Percentiles rank a stretch among this genome's conserved stretches.
Conservation (phyloP, 371 early-diverging fungal genomes). For the Nematocida sp. region DNA sequence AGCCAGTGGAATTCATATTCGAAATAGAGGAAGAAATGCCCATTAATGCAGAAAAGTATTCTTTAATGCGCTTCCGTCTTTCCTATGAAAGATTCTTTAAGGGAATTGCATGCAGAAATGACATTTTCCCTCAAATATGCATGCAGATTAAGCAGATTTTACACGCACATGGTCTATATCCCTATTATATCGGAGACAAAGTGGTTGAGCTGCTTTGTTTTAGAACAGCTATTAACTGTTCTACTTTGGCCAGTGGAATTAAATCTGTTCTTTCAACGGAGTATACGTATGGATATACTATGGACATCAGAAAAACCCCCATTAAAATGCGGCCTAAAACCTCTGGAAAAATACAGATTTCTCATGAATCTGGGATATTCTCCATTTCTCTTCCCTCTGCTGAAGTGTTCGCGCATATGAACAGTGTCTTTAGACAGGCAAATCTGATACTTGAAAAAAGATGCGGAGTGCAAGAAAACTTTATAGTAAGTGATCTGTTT, state of each 20-base stretch:
- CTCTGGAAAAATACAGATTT: slow-evolving; percentile 14
- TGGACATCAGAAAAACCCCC: slow-evolving; percentile 31
- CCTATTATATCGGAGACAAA: slow-evolving; percentile 20
- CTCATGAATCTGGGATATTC: slow-evolving; percentile 17
- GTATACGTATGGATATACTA: slow-evolving; percentile 32
- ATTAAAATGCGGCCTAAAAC: slow-evolving; percentile 16
- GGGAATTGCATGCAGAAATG: neutral
- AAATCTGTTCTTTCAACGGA: slow-evolving; percentile 32
- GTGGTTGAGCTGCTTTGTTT: slow-evolving; percentile 45
- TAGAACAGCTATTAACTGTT: slow-evolving; percentile 6
- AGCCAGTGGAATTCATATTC: slow-evolving; percentile 36
- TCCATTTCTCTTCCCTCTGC: slow-evolving; percentile 16
- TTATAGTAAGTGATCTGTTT: slow-evolving; percentile 1
- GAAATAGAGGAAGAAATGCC: slow-evolving; percentile 12
- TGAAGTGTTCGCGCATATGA: slow-evolving; percentile 12
- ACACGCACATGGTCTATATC: slow-evolving; percentile 42
- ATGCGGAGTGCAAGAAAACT: slow-evolving; percentile 2
- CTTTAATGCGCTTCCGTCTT: slow-evolving; percentile 32
- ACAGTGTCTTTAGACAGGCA: slow-evolving; percentile 12
- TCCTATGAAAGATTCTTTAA: slow-evolving; percentile 46
- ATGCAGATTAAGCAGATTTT: slow-evolving; percentile 35
- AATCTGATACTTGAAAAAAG: neutral
- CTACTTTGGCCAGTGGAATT: slow-evolving; percentile 30
- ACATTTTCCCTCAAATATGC: slow-evolving; percentile 30
- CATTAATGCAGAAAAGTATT: slow-evolving; percentile 24